phyloP scores from a whole-genome alignment of 306 rosid genomes.

The Fragaria iinumae region DNA sequence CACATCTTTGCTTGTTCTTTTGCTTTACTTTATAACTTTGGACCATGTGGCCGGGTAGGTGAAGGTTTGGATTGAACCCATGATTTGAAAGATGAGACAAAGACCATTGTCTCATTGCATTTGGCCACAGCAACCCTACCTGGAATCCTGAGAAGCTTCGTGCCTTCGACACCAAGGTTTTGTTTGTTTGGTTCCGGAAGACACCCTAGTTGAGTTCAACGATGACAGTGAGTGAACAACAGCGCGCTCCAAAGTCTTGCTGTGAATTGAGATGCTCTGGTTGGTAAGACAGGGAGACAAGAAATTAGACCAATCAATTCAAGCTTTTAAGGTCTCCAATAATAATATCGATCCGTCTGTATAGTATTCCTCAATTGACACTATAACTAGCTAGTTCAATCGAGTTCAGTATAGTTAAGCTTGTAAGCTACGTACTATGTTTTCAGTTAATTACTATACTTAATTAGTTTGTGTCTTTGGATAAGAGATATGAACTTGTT shows the following conservation, averaged over 20 bases:
- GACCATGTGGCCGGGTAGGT: constrained; percentile 18
- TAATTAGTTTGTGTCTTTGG: neutral
- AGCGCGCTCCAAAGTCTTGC: neutral
- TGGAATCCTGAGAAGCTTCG: constrained; percentile 11
- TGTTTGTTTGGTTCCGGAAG: neutral
- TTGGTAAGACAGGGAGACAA: neutral
- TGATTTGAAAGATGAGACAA: constrained; percentile 24
- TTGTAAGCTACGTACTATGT: neutral
- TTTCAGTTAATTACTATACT: neutral
- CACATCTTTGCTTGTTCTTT: neutral
- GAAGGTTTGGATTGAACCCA: constrained; percentile 19
- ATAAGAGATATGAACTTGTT: neutral
- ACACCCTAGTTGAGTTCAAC: neutral
- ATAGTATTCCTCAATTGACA: neutral
- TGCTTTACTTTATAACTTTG: neutral
- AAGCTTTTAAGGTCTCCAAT: neutral
- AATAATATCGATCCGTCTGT: neutral
- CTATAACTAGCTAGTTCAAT: neutral
- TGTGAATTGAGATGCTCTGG: neutral
- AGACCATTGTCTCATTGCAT: constrained; percentile 14
- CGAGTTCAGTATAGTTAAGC: neutral
- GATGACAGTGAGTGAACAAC: neutral
- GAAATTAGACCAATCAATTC: neutral
- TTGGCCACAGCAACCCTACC: constrained; percentile 3
- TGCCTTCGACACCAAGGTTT: constrained; percentile 5